Evolutionary conservation across 139 green algal species (phyloP).

Genomic region (Chloropicon primus): DNA sequence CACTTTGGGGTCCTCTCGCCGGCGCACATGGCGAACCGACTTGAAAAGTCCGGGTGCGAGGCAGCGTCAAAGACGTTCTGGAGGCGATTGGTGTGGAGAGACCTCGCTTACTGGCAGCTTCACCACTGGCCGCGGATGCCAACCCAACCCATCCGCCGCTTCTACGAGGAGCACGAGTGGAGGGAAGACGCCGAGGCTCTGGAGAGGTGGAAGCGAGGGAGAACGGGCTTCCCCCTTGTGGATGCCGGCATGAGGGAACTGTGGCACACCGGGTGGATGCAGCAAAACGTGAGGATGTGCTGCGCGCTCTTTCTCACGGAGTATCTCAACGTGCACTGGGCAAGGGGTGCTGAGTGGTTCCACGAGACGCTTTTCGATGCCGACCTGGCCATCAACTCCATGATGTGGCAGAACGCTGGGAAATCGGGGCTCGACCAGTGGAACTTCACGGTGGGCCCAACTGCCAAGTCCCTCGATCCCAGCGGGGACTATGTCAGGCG

Average conservation of each 20-base stretch:
- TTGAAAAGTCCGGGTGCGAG: background rate
- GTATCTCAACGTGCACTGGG: slow-evolving; percentile 41
- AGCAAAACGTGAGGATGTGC: slow-evolving; percentile 35
- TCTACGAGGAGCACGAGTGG: slow-evolving; percentile 24
- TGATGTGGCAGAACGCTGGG: slow-evolving; percentile 63
- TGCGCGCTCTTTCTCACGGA: slow-evolving; percentile 29
- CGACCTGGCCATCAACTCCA: slow-evolving; percentile 53
- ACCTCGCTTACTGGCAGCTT: slow-evolving; percentile 62
- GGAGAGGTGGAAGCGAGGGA: slow-evolving; percentile 24
- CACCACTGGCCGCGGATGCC: slow-evolving; percentile 41
- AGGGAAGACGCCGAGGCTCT: slow-evolving; percentile 1
- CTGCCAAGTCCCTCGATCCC: slow-evolving; percentile 33
- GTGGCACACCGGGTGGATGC: slow-evolving; percentile 46
- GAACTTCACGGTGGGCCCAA: slow-evolving; percentile 41
- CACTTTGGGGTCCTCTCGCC: slow-evolving; percentile 35
- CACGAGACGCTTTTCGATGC: slow-evolving; percentile 49
- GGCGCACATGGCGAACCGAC: background rate
- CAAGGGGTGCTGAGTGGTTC: slow-evolving; percentile 42
- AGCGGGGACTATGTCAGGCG: slow-evolving; percentile 33
- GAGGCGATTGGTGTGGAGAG: slow-evolving; percentile 43
- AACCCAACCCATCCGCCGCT: slow-evolving; percentile 20
- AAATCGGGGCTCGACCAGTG: slow-evolving; percentile 37
- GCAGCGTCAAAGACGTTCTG: slow-evolving; percentile 35
- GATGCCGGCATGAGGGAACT: slow-evolving; percentile 48
- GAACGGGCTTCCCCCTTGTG: slow-evolving; percentile 43